Conservation (phyloP, 2,329 filamentous ascomycete species). For the Stenocarpella maydis region DNA sequence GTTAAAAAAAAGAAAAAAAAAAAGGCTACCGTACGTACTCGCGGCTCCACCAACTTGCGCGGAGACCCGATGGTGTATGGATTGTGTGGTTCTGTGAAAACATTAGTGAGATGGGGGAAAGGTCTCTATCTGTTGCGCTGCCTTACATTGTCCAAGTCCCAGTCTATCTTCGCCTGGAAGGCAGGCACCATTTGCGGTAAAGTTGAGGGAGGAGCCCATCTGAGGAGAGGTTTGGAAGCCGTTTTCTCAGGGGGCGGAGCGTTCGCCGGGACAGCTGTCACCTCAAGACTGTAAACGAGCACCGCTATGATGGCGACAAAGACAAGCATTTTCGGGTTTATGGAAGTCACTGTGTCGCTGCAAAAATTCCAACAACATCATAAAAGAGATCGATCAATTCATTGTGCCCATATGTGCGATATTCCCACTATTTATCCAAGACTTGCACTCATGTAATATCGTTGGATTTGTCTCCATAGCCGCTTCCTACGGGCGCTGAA, state of each 20-base stretch:
- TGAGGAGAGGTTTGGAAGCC: neutral
- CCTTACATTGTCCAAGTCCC: neutral
- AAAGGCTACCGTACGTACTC: neutral
- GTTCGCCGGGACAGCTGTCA: neutral
- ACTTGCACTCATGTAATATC: neutral
- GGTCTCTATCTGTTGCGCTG: neutral
- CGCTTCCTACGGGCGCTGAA: neutral
- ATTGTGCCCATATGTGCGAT: too few species aligned
- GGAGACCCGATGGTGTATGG: neutral
- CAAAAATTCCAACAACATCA: neutral
- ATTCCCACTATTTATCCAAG: neutral
- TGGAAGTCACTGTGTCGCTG: neutral
- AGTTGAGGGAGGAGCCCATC: neutral
- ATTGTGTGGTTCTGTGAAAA: neutral
- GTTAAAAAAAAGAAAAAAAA: fast-evolving
- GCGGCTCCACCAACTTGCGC: neutral
- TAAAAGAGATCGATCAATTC: neutral
- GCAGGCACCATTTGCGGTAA: neutral
- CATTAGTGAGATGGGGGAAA: neutral
- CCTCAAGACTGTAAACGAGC: neutral
- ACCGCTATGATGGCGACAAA: neutral
- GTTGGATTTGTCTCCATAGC: neutral
- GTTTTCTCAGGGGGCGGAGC: neutral
- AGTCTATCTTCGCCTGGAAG: neutral
- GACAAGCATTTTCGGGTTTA: neutral